Evolutionary conservation across 2,329 filamentous ascomycete genomes (phyloP), one percentile per base, ranked within the genome.

Genomic region (Aspergillus chevalieri): DNA sequence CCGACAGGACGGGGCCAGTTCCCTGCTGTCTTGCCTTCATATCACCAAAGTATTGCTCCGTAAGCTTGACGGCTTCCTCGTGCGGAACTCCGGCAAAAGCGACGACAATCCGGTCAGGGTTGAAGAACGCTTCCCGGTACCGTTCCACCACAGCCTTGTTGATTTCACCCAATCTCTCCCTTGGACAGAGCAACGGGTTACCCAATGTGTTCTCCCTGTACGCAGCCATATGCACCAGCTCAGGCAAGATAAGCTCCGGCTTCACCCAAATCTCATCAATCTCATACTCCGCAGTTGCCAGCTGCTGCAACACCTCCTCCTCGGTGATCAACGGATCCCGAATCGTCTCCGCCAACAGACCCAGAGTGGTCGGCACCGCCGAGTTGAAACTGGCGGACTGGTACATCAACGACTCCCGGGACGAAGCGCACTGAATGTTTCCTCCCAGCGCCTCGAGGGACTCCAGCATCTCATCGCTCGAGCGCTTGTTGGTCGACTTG

Each of bases 201-300:
- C 93, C 93, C 10, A 98, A 78, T 0, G 93, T 97, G 73, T 98
- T 97, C 66, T 93, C 87, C 75, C 90, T 93, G 73, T 89, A 98
- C 2, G 91, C 93, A 8, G 93, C 90, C 75, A 91, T 93, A 69
- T 98, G 93, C 34, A 97, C 86, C 59, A 98, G 74, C 73, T 98
- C 93, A 0, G 93, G 93, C 52, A 98, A 75, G 59, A 98, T 97
- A 49, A 98, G 80, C 64, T 97, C 92, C 0, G 93, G 91, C 77
- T 95, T 97, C 60, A 86, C 86, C 93, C 93, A 98, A 49, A 98
- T 97, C 75, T 97, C 93, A 21, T 84, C 83, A 67, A 98, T 93
- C 73, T 98, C 93, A 66, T 97, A 98, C 47, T 91, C 83, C 7
- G 92, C 93, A 6, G 92, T 97, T 65, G 87, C 83, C 19, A 98